Evolutionary conservation across 805 yeast species (phyloP).

Genomic region (Kuraishia ogatae): DNA sequence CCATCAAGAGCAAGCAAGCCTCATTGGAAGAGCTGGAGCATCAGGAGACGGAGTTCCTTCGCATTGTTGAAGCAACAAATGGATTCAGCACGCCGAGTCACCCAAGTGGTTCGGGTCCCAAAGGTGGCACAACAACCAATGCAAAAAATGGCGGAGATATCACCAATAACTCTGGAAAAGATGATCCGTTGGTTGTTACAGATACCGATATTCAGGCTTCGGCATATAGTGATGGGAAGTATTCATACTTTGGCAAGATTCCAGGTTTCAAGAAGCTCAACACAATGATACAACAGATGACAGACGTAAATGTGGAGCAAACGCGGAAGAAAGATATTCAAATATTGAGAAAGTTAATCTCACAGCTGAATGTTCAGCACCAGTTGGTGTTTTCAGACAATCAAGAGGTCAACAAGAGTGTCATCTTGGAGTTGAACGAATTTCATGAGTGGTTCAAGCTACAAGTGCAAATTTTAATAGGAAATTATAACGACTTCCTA

Average conservation of each 20-base stretch:
- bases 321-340: slow-evolving; percentile 22
- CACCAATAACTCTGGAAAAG: background rate
- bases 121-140: background rate
- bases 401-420: slow-evolving; percentile 13
- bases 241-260: slow-evolving; percentile 18
- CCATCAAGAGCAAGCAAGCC: slow-evolving; percentile 14
- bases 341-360: slow-evolving; percentile 19
- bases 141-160: background rate
- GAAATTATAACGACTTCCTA: slow-evolving; percentile 14
- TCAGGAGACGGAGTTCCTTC: slow-evolving; percentile 20
- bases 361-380: slow-evolving; percentile 22
- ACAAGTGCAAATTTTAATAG: slow-evolving; percentile 13
- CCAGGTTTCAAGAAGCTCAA: slow-evolving; percentile 27
- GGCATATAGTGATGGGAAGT: slow-evolving; percentile 17
- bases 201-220: slow-evolving; percentile 24
- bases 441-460: slow-evolving; percentile 24
- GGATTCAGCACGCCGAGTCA: slow-evolving; percentile 1
- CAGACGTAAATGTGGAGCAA: slow-evolving; percentile 25
- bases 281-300: slow-evolving; percentile 22
- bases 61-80: slow-evolving; percentile 21
- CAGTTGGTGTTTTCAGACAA: slow-evolving; percentile 17
- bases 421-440: slow-evolving; percentile 14
- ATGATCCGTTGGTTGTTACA: slow-evolving; percentile 12
- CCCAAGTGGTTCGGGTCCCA: background rate
- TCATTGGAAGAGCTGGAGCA: slow-evolving; percentile 17